Conservation (phyloP, 2,329 filamentous ascomycete species). For the Chaetothyriales sp. region DNA sequence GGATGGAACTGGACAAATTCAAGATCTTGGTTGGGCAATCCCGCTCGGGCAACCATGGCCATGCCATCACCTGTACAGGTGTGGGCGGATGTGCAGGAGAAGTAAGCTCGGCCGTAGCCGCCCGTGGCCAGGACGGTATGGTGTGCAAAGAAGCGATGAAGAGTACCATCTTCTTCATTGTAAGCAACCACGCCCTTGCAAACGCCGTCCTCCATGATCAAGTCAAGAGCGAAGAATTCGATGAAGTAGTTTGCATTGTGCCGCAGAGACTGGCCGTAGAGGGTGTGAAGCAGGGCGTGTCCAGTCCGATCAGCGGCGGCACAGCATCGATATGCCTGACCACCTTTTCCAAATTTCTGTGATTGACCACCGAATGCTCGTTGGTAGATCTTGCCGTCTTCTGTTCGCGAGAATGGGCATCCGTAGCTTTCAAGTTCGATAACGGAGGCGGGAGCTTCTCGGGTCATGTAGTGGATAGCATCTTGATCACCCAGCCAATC, state of each 20-base stretch:
- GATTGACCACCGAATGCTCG: slow-evolving; percentile 97
- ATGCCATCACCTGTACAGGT: slow-evolving; percentile 98
- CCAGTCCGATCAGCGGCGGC: slow-evolving; percentile 93
- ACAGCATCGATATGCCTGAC: slow-evolving; percentile 94
- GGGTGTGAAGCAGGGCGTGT: slow-evolving; percentile 92
- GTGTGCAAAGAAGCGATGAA: slow-evolving; percentile 91
- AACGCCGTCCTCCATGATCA: slow-evolving; percentile 94
- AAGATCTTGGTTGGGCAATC: slow-evolving; percentile 95
- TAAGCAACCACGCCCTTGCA: slow-evolving; percentile 95
- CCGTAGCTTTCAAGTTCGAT: slow-evolving; percentile 81
- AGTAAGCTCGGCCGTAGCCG: slow-evolving; percentile 95
- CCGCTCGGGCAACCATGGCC: slow-evolving; percentile 97
- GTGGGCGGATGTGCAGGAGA: slow-evolving; percentile 94
- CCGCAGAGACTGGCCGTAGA: slow-evolving; percentile 90
- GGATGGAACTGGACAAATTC: slow-evolving; percentile 99
- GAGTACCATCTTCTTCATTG: slow-evolving; percentile 96
- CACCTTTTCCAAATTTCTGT: slow-evolving; percentile 86
- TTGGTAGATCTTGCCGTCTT: slow-evolving; percentile 96
- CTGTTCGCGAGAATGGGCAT: slow-evolving; percentile 81
- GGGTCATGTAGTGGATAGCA: slow-evolving; percentile 45
- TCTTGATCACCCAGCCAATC: slow-evolving; percentile 47
- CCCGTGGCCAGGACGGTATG: slow-evolving; percentile 95
- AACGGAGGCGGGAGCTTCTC: slow-evolving; percentile 36
- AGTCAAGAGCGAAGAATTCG: slow-evolving; percentile 91
- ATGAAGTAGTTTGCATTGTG: slow-evolving; percentile 99